phyloP scores from a whole-genome alignment of 176 grass and related monocot species.

The Triticum turgidum region DNA sequence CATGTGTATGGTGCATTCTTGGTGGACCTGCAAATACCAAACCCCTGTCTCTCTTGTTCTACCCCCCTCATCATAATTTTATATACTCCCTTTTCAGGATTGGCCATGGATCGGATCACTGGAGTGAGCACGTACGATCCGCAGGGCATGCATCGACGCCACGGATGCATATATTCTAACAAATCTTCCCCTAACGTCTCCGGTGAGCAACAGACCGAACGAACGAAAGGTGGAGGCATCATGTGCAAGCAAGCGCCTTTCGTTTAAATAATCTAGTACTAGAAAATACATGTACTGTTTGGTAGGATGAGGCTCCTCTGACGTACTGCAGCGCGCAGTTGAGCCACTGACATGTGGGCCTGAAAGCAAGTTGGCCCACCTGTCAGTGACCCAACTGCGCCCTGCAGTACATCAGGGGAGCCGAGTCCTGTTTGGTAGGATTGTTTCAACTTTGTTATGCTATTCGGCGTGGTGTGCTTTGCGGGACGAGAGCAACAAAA shows the following conservation, averaged over 20 bases:
- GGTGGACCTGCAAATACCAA: conserved; percentile 18
- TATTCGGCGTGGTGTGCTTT: no score
- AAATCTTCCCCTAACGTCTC: conserved; percentile 35
- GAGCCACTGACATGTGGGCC: no score
- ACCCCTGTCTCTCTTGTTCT: neutral
- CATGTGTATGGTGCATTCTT: neutral
- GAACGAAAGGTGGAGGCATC: neutral
- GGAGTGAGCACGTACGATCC: neutral
- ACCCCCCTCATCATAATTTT: neutral
- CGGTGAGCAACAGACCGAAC: neutral
- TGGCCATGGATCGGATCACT: neutral
- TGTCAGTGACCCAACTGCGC: no score
- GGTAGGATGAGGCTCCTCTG: no score
- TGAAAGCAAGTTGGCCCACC: no score
- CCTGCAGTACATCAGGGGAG: no score
- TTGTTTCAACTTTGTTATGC: no score
- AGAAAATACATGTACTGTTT: neutral
- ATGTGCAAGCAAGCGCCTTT: neutral
- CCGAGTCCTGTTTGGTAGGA: neutral
- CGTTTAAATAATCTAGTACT: neutral
- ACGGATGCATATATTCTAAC: neutral
- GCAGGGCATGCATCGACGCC: neutral
- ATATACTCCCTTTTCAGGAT: neutral
- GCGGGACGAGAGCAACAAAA: no score
- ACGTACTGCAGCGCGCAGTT: no score